These are phyloP conservation scores for Neofusicoccum cordaticola DNA, from an alignment of 2,329 filamentous ascomycete species.

Conservation along the genomic window DNA sequence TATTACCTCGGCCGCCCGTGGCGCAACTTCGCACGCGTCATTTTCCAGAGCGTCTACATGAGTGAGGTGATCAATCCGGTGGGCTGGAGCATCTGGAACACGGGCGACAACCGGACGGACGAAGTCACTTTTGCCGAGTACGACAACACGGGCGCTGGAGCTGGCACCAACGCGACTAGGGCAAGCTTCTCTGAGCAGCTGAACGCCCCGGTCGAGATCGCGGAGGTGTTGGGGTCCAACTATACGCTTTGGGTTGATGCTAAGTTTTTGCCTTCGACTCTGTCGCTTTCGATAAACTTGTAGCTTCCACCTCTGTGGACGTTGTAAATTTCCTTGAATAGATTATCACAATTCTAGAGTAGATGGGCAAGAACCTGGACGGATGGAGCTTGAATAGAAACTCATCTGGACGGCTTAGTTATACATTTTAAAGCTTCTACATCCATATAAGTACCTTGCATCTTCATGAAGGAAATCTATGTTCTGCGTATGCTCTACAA, in stretches of 20 bases:
- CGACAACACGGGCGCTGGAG: conserved; percentile 54
- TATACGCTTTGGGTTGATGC: conserved; percentile 46
- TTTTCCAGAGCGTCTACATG: conserved; percentile 50
- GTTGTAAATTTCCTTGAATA: no score
- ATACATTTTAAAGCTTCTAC: no score
- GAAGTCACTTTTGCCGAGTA: conserved; percentile 44
- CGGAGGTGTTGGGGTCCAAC: conserved; percentile 44
- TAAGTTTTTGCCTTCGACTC: not conserved
- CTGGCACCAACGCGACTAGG: conserved; percentile 36
- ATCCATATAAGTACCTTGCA: no score
- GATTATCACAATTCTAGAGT: no score
- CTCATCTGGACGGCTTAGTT: no score
- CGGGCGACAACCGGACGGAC: conserved; percentile 31
- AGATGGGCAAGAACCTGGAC: no score
- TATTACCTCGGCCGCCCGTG: conserved; percentile 52
- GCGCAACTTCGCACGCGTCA: conserved; percentile 45
- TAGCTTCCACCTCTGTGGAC: no score
- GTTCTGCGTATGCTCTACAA: no score
- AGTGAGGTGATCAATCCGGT: conserved; percentile 54
- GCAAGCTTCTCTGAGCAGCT: conserved; percentile 20
- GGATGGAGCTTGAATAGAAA: no score
- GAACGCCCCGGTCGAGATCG: conserved; percentile 36
- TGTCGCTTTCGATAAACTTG: no score
- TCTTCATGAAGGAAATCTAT: no score
- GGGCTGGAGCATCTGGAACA: conserved; percentile 49